Base-by-base conservation (phyloP, 495 filamentous ascomycete species). In the Penicillium cinerascens region DNA sequence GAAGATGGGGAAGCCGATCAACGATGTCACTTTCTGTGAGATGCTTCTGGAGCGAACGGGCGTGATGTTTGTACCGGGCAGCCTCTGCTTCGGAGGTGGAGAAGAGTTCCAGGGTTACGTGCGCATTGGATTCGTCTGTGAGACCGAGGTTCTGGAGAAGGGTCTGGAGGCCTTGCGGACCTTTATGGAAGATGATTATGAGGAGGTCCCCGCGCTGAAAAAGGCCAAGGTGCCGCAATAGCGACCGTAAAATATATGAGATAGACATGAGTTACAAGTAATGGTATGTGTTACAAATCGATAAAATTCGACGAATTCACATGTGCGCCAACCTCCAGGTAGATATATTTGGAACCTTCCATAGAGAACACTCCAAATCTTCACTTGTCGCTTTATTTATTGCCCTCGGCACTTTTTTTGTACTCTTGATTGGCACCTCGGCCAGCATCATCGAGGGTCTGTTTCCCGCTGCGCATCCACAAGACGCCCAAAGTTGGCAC, bases 21-120 rank as follows among this genome's bases (percentile, higher is more conserved):
- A 95, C 54, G 87, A 91, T 54, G 79, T 80, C 23, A 74, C 69
- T 4, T 89, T 96, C 56, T 92, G 88, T 58, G 73, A 85, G 61
- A 76, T 80, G 58, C 65, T 95, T 17, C 68, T 86, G 17, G 80
- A 86, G 46, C 79, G 83, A 65, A 84, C 76, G 0, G 88, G 88
- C 10, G 87, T 92, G n/a, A 77, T 96, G 79, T 77, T 95, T 59
- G 69, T 89, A 16, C 91, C 92, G 0, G 92, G 84, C 0, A 82
- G 83, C 47, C 69, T 72, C 6, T 92, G 88, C 57, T 96, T 96
- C 71, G 89, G 88, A 0, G 61, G 75, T 5, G 80, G 80, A 1
- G 68, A 68, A 29, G 87, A 93, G 41, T 95, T 91, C 51, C 72
- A 77, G 56, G 91, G 92, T 6, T 93, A 78, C 67, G 85, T 95